A percentile compares a stretch with the other conserved stretches of the same genome.
Evolutionary conservation across 78 protist genomes (phyloP).

Genomic region (Blattamonas nauphoetae): DNA sequence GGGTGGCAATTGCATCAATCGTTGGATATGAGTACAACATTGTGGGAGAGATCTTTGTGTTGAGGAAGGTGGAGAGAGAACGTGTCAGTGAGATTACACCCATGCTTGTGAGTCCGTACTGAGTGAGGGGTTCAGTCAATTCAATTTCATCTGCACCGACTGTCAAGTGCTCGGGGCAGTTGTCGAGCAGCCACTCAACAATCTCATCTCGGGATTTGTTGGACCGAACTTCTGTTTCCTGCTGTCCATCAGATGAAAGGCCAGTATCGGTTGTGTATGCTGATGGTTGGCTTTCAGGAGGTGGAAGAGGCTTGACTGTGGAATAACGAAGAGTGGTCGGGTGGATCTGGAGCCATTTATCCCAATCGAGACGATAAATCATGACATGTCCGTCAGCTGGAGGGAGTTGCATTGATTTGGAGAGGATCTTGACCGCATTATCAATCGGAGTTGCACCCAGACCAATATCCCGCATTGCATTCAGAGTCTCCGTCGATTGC

Average conservation of each 20-base stretch:
- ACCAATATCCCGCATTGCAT: neutral
- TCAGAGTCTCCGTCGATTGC: neutral
- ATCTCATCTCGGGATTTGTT: neutral
- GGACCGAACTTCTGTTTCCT: too few relatives aligned
- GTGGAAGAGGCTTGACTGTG: neutral
- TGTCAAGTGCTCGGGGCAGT: neutral
- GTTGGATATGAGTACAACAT: neutral
- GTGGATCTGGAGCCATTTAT: neutral
- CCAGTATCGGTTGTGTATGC: neutral
- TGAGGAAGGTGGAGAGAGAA: neutral
- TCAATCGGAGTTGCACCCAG: neutral
- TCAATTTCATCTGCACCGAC: neutral
- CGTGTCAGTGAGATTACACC: neutral
- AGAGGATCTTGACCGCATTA: neutral
- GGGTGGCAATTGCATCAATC: neutral
- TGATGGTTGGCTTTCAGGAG: neutral
- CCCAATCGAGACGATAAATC: neutral
- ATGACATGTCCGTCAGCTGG: neutral
- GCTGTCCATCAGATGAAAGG: too few relatives aligned
- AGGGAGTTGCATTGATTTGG: neutral
- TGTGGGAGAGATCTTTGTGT: neutral
- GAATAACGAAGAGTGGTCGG: neutral
- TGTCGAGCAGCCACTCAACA: constrained; percentile 2
- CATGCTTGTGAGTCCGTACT: constrained; percentile 1
- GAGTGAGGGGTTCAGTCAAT: neutral